phyloP scores from a whole-genome alignment of 2,329 filamentous ascomycete genomes.

The Phaeosphaeriaceae sp. region DNA sequence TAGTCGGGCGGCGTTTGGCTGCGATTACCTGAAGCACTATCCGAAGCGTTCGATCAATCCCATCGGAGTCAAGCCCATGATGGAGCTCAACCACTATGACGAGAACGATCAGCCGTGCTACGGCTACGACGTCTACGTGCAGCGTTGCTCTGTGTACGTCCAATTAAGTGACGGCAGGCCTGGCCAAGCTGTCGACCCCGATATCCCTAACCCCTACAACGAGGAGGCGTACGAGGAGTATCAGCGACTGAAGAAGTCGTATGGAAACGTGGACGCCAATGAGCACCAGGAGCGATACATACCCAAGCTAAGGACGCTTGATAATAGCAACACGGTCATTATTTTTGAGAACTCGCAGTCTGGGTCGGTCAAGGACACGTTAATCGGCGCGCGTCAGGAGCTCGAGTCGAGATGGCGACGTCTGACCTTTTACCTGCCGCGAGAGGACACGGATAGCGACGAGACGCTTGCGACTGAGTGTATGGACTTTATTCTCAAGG shows the following conservation, averaged over 20 bases:
- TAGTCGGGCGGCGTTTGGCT: constrained; percentile 57
- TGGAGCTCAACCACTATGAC: constrained; percentile 60
- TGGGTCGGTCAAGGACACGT: constrained; percentile 56
- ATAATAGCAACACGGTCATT: constrained; percentile 59
- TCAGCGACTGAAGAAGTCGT: constrained; percentile 38
- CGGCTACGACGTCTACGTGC: constrained; percentile 59
- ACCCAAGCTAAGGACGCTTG: constrained; percentile 52
- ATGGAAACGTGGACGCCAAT: constrained; percentile 35
- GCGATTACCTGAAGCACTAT: constrained; percentile 61
- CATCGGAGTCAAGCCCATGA: constrained; percentile 49
- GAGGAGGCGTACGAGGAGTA: constrained; percentile 46
- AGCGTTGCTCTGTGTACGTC: constrained; percentile 59
- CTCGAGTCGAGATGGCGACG: constrained; percentile 62
- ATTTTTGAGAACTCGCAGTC: constrained; percentile 61
- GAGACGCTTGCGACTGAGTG: constrained; percentile 55
- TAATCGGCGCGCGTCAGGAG: constrained; percentile 58
- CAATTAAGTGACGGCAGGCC: constrained; percentile 55
- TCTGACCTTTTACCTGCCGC: constrained; percentile 58
- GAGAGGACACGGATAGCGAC: constrained; percentile 53
- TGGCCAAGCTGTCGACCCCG: constrained; percentile 47
- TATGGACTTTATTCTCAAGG: constrained; percentile 58
- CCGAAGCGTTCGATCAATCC: constrained; percentile 29
- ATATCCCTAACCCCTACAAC: constrained; percentile 56
- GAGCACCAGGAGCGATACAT: constrained; percentile 46
- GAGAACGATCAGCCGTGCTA: constrained; percentile 52